A percentile compares a stretch with the other conserved stretches of the same genome.
These are phyloP conservation scores for Oryza glaberrima DNA, from an alignment of 176 grass and related monocot genomes.

Conservation along the genomic window DNA sequence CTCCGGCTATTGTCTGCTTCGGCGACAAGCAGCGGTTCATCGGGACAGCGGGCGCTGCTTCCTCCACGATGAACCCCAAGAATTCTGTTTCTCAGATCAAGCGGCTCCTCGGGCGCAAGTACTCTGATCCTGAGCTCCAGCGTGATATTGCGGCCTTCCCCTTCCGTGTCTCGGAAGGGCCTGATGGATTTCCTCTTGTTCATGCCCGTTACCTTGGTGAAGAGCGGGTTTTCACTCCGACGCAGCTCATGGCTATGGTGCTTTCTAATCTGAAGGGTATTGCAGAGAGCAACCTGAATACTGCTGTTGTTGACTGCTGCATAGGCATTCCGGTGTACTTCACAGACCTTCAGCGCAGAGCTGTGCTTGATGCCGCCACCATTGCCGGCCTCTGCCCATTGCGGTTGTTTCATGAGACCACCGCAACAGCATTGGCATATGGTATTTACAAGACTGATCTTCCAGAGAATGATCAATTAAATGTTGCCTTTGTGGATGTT, in stretches of 20 bases:
- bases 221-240: constrained; percentile 68
- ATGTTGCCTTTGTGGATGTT: constrained; percentile 87
- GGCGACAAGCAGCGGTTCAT: constrained; percentile 95
- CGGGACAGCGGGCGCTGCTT: constrained; percentile 71
- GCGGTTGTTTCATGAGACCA: constrained; percentile 86
- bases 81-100: constrained; percentile 95
- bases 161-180: constrained; percentile 58
- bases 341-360: constrained; percentile 78
- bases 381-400: constrained; percentile 76
- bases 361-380: constrained; percentile 75
- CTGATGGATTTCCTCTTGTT: constrained; percentile 74
- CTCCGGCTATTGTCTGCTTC: constrained; percentile 86
- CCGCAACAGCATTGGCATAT: constrained; percentile 83
- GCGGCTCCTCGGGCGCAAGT: constrained; percentile 72
- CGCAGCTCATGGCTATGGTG: constrained; percentile 84
- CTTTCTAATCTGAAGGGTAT: constrained; percentile 79
- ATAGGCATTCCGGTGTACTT: constrained; percentile 91
- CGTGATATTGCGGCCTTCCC: constrained; percentile 64
- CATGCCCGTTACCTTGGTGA: constrained; percentile 69
- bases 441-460: constrained; percentile 93
- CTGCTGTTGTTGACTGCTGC: constrained; percentile 77
- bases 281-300: constrained; percentile 77
- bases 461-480: constrained; percentile 74
- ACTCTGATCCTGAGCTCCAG: constrained; percentile 79
- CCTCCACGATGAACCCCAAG: constrained; percentile 81